Conservation (phyloP, 352 stramenopile genomes). For the Globisporangium heterothallicum region DNA sequence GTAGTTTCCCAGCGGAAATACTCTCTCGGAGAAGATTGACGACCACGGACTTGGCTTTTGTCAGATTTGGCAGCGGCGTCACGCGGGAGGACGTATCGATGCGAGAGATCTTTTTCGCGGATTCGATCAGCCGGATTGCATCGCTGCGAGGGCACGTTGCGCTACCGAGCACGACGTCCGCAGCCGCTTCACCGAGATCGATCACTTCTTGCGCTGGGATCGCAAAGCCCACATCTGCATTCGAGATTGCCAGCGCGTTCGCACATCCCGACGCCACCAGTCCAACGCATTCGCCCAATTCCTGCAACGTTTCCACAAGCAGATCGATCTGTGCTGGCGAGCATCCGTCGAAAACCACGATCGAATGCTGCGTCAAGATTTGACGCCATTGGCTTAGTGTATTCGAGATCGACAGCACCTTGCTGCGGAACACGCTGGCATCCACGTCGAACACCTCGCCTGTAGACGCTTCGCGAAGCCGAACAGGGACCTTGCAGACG, state of each 20-base stretch:
- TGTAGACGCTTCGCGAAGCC: conserved; percentile 29
- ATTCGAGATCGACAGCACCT: conserved; percentile 43
- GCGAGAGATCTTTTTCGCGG: conserved; percentile 26
- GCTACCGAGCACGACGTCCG: conserved; percentile 35
- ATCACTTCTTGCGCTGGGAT: conserved; percentile 33
- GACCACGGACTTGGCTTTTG: conserved; percentile 19
- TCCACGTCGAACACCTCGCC: conserved; percentile 28
- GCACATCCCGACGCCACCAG: conserved; percentile 37
- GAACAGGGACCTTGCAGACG: conserved; percentile 31
- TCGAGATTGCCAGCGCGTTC: conserved; percentile 39
- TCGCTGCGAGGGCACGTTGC: conserved; percentile 37
- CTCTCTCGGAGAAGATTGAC: conserved; percentile 29
- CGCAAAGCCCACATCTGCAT: conserved; percentile 43
- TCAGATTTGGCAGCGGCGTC: conserved; percentile 6
- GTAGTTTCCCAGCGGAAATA: conserved; percentile 22
- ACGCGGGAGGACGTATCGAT: background rate
- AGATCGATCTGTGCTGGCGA: conserved; percentile 35
- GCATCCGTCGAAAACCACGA: conserved; percentile 47
- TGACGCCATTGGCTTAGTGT: conserved; percentile 45
- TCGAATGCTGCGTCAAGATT: conserved; percentile 29
- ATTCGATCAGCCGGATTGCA: conserved; percentile 43
- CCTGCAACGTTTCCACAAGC: conserved; percentile 46
- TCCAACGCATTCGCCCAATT: conserved; percentile 42
- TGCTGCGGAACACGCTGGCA: conserved; percentile 30
- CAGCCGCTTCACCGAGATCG: conserved; percentile 46